Base-by-base conservation (phyloP, 176 grass and related monocot species). In the Cenchrus fungigraminus region DNA sequence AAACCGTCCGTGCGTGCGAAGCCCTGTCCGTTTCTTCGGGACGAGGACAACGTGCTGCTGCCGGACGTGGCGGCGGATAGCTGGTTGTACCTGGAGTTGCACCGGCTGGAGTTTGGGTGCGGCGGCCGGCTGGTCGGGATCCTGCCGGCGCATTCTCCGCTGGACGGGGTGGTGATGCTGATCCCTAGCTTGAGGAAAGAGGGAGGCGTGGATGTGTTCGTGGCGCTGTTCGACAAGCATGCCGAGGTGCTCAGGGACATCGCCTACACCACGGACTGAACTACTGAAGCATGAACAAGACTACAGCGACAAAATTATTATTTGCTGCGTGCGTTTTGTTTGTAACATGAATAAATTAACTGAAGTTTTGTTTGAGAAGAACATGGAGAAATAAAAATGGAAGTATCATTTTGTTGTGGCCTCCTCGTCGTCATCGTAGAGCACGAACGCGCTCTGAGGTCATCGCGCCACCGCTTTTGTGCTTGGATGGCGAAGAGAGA, bases 121-220 rank as follows among this genome's bases (percentile, higher is more conserved):
- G 90, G 85, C 63, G 84, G 84, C 1, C 77, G 69, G 55, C 57
- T 91, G 0, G 65, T 13, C 12, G 82, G 76, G 6, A 69, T 92
- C 66, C 8, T 87, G 80, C 90, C 92, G 65, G 82, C 63, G 17
- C 73, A 47, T 43, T 51, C 89, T 0, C 84, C 92, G 19, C 19
- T 85, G 9, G 92, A 94, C 4, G 92, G 87, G 44, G 67, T 83
- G 22, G 53, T 91, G 57, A 79, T 90, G 69, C 68, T 94, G 20
- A 74, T 89, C 17, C 89, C 89, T 4, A 82, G 71, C 56, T 34
- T 78, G 76, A 44, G 61, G 3, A 82, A 91, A 43, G 76, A 5
- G 0, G 86, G 83, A 5, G 92, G 92, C 2, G 58, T 87, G 3
- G 92, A 91, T 16, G 89, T 79, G 71, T 84, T 91, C 67, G 86